Conservation (phyloP, 1,139 yeast species). For the Petasospora fabianii region DNA sequence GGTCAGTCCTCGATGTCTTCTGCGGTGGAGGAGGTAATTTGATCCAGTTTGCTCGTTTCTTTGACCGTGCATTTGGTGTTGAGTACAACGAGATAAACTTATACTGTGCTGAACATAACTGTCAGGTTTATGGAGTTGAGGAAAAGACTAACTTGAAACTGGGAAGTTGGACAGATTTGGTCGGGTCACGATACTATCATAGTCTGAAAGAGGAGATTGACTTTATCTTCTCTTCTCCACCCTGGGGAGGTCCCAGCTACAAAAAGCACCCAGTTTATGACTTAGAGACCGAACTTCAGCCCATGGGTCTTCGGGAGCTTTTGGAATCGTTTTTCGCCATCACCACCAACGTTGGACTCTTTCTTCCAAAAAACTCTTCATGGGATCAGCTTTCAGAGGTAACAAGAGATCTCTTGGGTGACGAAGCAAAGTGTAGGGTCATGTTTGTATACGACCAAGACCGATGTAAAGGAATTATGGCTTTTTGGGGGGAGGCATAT, state of each 20-base stretch:
- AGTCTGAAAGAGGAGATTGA: constrained; percentile 41
- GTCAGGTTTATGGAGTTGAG: constrained; percentile 61
- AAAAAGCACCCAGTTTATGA: constrained; percentile 44
- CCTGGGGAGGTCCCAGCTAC: constrained; percentile 95
- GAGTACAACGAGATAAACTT: constrained; percentile 63
- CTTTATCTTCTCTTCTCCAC: constrained; percentile 81
- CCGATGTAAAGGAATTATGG: constrained; percentile 51
- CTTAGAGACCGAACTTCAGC: constrained; percentile 37
- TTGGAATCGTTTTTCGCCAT: constrained; percentile 41
- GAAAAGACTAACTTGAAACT: constrained; percentile 44
- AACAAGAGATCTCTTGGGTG: constrained; percentile 45
- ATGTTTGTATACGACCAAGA: constrained; percentile 43
- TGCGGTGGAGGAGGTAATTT: constrained; percentile 97
- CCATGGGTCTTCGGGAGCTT: constrained; percentile 47
- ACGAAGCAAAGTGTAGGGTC: constrained; percentile 43
- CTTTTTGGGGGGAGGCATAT: constrained; percentile 52
- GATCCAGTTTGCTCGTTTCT: constrained; percentile 69
- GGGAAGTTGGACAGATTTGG: constrained; percentile 55
- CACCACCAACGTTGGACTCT: constrained; percentile 56
- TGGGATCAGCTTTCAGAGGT: constrained; percentile 51
- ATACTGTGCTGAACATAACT: constrained; percentile 66
- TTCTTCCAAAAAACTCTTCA: constrained; percentile 72
- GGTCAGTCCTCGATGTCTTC: constrained; percentile 59
- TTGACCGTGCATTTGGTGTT: constrained; percentile 58
- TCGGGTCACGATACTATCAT: constrained; percentile 27